Conservation (phyloP, 192 early-diverging fungal genomes). For the Rhizophagus sp. region DNA sequence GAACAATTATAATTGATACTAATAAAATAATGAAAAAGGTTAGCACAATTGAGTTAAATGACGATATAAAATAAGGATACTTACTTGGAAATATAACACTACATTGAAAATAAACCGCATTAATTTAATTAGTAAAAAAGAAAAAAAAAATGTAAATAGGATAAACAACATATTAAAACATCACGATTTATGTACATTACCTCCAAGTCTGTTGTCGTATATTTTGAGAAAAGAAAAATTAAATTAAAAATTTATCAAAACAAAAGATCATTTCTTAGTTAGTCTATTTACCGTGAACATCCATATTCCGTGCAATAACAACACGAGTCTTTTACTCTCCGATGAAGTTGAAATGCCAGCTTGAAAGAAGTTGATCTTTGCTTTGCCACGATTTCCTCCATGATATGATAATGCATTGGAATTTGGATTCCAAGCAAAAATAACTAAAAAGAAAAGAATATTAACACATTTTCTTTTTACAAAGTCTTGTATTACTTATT, state of each 20-base stretch:
- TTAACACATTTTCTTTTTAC: not conserved
- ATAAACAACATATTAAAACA: not conserved
- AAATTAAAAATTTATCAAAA: not conserved
- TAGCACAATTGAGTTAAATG: not conserved
- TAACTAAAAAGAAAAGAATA: not conserved
- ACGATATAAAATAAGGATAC: not conserved
- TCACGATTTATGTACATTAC: not conserved
- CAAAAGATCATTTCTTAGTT: conserved; percentile 5
- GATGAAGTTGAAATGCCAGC: not conserved
- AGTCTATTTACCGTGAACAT: no score
- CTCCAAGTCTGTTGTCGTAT: not conserved
- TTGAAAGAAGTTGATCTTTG: not conserved
- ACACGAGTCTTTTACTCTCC: not conserved
- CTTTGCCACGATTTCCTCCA: not conserved
- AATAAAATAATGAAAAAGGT: conserved; percentile 11
- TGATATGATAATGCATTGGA: not conserved
- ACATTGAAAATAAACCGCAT: not conserved
- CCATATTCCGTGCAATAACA: conserved; percentile 15
- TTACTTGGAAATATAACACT: conserved; percentile 7
- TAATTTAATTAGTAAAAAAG: not conserved
- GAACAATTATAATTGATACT: conserved; percentile 21
- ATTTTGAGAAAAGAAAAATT: not conserved
- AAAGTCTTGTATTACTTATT: no score
- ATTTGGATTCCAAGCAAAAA: not conserved
- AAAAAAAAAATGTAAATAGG: not conserved